Base-by-base conservation (phyloP, 192 early-diverging fungal genomes). In the Pilobolus umbonatus region DNA sequence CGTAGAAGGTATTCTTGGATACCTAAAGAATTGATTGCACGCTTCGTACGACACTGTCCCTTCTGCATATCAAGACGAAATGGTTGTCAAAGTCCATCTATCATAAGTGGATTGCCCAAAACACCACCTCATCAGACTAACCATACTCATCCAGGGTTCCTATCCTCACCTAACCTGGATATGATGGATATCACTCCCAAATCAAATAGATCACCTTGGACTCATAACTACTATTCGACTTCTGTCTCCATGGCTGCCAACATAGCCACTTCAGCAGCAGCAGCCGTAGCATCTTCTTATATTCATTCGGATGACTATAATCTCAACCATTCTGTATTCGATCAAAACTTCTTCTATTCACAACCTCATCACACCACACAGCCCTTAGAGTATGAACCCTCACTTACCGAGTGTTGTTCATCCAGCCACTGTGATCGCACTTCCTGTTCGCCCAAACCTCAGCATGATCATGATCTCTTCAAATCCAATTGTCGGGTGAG, bases 51-150 rank as follows among this genome's bases (percentile, higher is more conserved):
- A 5, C 57, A 66, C 39, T 66, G 64, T 46, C 64, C 64, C n/a
- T 66, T 66, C 36, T 66, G 64, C 40, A 66, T 66, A 28, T 60
- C 57, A 6, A 66, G 64, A 47, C 45, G 62, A 30, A 65, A 65
- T 21, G 56, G 62, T 9, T 57, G 62, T 22, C 45, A 47, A 7
- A 57, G 55, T 24, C 55, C 55, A 40, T 50, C 32, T 6, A 44
- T 53, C 17, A 53, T 22, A 17, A 30, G 29, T 9, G 19, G 45
- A 5, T 11, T 53, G 0, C 51, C n/a, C n/a, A n/a, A n/a, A n/a
- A n/a, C n/a, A n/a, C n/a, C n/a, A n/a, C n/a, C n/a, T n/a, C n/a
- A n/a, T n/a, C n/a, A n/a, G n/a, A n/a, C n/a, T n/a, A n/a, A n/a
- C n/a, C n/a, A n/a, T n/a, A n/a, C n/a, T n/a, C n/a, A n/a, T n/a